Evolutionary conservation across 1,284 basidiomycete species (phyloP).

Genomic region (Sanghuangporus weigelae): DNA sequence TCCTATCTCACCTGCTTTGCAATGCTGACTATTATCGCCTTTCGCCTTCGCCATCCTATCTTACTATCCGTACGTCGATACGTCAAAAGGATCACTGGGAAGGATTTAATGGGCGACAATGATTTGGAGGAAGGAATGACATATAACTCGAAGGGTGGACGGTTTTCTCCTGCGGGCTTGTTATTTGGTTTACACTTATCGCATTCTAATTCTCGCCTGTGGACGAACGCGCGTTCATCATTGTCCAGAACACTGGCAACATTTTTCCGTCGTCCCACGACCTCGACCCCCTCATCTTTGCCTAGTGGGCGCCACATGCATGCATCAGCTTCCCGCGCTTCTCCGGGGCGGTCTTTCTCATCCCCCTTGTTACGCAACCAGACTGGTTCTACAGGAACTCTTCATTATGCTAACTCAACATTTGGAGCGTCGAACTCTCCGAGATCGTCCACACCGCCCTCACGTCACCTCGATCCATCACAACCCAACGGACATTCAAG

Average conservation of each 20-base stretch:
- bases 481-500: slow-evolving; percentile 9
- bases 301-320: slow-evolving; percentile 15
- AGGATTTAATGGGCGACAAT: slow-evolving; percentile 32
- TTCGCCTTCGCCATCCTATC: slow-evolving; percentile 52
- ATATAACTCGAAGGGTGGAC: slow-evolving; percentile 16
- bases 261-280: slow-evolving; percentile 10
- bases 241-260: slow-evolving; percentile 9
- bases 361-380: slow-evolving; percentile 10
- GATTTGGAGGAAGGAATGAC: slow-evolving; percentile 56
- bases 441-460: slow-evolving; percentile 22
- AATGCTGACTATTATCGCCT: slow-evolving; percentile 38
- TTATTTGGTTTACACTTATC: slow-evolving; percentile 9
- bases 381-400: slow-evolving; percentile 8
- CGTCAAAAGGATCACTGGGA: slow-evolving; percentile 33
- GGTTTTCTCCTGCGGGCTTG: slow-evolving; percentile 2
- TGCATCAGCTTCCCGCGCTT: slow-evolving; percentile 12
- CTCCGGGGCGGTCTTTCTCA: slow-evolving; percentile 18
- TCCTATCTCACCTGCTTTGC: slow-evolving; percentile 44
- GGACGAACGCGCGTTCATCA: slow-evolving; percentile 15
- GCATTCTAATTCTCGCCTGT: slow-evolving; percentile 34
- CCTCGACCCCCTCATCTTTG: slow-evolving; percentile 4
- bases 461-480: slow-evolving; percentile 27
- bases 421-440: slow-evolving; percentile 13
- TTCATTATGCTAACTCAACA: background rate
- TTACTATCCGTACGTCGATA: slow-evolving; percentile 43